phyloP scores from a whole-genome alignment of 2,329 filamentous ascomycete species.

The Fusarium compactum region DNA sequence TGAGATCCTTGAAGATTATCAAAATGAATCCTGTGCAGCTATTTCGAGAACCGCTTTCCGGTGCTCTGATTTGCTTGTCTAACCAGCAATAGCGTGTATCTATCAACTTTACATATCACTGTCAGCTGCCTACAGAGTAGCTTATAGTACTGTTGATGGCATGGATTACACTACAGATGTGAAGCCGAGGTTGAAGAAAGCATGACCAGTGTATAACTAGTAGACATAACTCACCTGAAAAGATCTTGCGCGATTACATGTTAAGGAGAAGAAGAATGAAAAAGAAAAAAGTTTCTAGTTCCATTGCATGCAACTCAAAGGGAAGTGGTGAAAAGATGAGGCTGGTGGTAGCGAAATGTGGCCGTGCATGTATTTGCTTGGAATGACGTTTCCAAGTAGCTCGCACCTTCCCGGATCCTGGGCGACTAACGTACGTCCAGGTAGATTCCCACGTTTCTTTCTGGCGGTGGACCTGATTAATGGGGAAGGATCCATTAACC shows the following conservation, averaged over 20 bases:
- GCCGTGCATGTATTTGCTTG: constrained; percentile 7
- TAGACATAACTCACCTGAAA: not conserved
- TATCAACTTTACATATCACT: not conserved
- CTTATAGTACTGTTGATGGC: not conserved
- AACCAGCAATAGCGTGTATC: not conserved
- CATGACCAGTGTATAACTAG: not conserved
- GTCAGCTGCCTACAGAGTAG: not conserved
- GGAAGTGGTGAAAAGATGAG: not conserved
- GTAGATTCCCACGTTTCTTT: not conserved
- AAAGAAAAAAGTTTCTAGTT: not conserved
- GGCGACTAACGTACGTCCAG: not conserved
- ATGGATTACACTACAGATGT: not conserved
- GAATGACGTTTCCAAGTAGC: constrained; percentile 19
- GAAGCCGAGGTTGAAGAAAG: not conserved
- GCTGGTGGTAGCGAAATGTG: constrained; percentile 15
- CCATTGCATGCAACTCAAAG: not conserved
- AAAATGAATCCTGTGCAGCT: not conserved
- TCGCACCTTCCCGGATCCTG: not conserved
- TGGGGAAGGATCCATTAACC: constrained; percentile 19
- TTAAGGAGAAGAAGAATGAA: no score
- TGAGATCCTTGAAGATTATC: not conserved
- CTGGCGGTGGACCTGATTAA: constrained; percentile 8
- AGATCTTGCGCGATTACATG: not conserved
- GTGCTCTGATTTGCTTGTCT: not conserved
- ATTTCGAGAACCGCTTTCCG: not conserved